Evolutionary conservation across 2,329 filamentous ascomycete genomes (phyloP), one percentile per base, ranked within the genome.

Genomic region (Trichophyton verrucosum): DNA sequence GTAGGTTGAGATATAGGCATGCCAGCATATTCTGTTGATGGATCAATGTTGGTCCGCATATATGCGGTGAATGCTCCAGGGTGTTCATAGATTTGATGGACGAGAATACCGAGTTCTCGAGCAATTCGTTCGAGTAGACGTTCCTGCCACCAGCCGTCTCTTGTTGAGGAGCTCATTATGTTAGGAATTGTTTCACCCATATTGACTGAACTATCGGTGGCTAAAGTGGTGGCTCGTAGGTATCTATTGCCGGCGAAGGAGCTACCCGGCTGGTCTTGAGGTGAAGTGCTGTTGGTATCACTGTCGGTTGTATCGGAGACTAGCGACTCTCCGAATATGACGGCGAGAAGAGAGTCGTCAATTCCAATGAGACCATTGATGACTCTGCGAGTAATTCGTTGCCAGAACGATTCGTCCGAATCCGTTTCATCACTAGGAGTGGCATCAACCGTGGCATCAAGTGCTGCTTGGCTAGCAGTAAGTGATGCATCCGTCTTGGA

Each of bases 321-420:
- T 24, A 95, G 75, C 1, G 83, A 78, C 71, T 96, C 91, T 11
- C 94, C 94, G 61, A 97, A 86, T 7, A 99, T 85, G 57, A 96
- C 85, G 0, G 88, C 88, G 7, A 99, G 80, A 20, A 94, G 78
- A 57, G 83, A 82, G 64, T 96, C 90, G 67, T 97, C 91, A 60
- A 99, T 88, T 7, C 92, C 92, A 71, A 97, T 88, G 49, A 99
- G 76, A 70, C 96, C 91, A 59, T 86, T 84, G 66, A 99, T 90
- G 30, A 97, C 87, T 68, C 86, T 89, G 61, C 88, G 84, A 2
- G 92, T 95, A 57, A 97, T 83, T 9, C 87, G 83, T 63, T 86
- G 85, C 84, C 90, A 89, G 65, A 95, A 82, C 0, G 87, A 86
- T 65, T 90, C 85, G 47, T 80, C 77, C 33, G 83, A 79, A 3